These are phyloP conservation scores for Platismatia glauca DNA, from an alignment of 495 filamentous ascomycete genomes.

Conservation along the genomic window DNA sequence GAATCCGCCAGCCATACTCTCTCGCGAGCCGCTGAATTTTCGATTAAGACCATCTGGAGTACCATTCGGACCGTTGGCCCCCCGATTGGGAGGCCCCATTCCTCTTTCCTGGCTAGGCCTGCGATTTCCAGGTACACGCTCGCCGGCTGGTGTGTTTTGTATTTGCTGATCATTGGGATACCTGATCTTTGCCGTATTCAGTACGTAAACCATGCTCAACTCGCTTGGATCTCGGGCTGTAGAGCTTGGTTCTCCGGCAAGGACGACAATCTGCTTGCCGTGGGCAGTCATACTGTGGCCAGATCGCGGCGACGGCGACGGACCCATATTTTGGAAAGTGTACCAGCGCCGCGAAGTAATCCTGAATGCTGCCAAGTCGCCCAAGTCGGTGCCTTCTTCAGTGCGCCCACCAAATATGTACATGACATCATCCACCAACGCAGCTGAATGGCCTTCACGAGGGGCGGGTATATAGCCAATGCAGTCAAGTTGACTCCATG, in stretches of 20 bases:
- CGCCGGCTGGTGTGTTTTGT: conserved; percentile 31
- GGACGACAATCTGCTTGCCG: conserved; percentile 81
- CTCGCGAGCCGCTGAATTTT: conserved; percentile 42
- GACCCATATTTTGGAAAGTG: conserved; percentile 99
- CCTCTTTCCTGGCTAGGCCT: conserved; percentile 35
- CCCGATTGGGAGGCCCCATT: conserved; percentile 29
- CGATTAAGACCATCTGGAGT: conserved; percentile 47
- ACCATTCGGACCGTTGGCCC: conserved; percentile 49
- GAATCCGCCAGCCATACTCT: conserved; percentile 40
- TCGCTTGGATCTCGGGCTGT: conserved; percentile 70
- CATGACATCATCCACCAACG: conserved; percentile 94
- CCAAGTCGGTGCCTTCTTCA: conserved; percentile 82
- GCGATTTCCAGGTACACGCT: conserved; percentile 30
- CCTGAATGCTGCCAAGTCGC: conserved; percentile 90
- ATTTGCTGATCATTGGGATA: conserved; percentile 74
- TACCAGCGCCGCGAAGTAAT: conserved; percentile 92
- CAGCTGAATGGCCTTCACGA: conserved; percentile 88
- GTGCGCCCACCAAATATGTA: conserved; percentile 98
- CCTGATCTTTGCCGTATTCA: conserved; percentile 91
- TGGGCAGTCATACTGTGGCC: conserved; percentile 97
- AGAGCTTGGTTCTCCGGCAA: conserved; percentile 90
- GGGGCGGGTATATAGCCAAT: conserved; percentile 93
- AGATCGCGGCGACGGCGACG: conserved; percentile 83
- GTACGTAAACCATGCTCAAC: conserved; percentile 77
- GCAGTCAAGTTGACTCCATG: conserved; percentile 83